These are phyloP conservation scores for Pseudonitzschia multiseries DNA, from an alignment of 108 stramenopile genomes.

Conservation along the genomic window DNA sequence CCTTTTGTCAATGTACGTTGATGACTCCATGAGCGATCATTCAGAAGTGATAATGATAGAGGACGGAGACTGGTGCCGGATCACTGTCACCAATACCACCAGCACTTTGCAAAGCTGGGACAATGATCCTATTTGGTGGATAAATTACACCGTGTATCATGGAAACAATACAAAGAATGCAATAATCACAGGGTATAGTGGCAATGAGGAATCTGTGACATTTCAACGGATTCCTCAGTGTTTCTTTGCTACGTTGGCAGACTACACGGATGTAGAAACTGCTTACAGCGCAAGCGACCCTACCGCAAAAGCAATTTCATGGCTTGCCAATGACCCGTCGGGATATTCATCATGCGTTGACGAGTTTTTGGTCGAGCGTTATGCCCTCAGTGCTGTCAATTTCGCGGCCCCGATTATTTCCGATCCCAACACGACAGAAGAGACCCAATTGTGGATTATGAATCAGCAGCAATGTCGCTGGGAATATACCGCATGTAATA, in stretches of 20 bases:
- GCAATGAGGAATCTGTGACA: too few relatives aligned
- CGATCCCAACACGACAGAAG: not conserved
- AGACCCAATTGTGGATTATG: not conserved
- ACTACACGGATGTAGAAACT: not conserved
- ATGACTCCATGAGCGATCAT: not conserved
- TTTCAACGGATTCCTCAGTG: not conserved
- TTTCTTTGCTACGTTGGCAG: not conserved
- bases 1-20: not conserved
- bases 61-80: not conserved
- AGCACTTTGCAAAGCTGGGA: not conserved
- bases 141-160: constrained; percentile 1
- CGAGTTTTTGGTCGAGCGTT: not conserved
- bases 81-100: not conserved
- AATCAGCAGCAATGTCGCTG: not conserved
- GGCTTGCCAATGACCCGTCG: not conserved
- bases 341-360: not conserved
- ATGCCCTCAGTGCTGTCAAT: not conserved
- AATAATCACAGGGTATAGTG: not conserved
- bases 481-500: not conserved
- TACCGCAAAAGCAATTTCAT: not conserved
- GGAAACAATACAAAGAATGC: not conserved
- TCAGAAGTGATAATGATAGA: not conserved
- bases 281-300: not conserved
- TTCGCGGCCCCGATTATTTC: not conserved
- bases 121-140: not conserved